Evolutionary conservation across 768 basidiomycete species (phyloP).

Genomic region (Tulasnella sp.): DNA sequence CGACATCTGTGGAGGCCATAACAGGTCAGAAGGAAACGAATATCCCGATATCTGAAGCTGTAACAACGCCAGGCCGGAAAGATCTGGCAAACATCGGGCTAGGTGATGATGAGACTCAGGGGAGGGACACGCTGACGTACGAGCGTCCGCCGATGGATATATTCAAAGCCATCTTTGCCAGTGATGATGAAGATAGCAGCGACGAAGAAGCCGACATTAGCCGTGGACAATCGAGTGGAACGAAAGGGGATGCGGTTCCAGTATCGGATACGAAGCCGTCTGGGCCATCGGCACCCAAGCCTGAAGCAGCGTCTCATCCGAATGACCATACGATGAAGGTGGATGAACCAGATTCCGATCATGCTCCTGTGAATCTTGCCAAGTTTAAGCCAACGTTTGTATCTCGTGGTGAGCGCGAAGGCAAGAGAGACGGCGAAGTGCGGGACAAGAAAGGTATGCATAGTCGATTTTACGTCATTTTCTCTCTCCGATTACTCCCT

Average conservation of each 20-base stretch:
- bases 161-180: constrained; percentile 97
- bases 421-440: constrained; percentile 33
- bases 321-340: constrained; percentile 15
- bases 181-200: constrained; percentile 79
- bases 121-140: constrained; percentile 78
- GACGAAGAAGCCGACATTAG: constrained; percentile 44
- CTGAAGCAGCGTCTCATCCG: constrained; percentile 14
- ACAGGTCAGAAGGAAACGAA: not conserved
- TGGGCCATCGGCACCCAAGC: constrained; percentile 6
- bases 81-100: constrained; percentile 75
- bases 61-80: not conserved
- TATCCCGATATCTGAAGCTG: not conserved
- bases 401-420: constrained; percentile 34
- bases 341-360: constrained; percentile 21
- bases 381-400: constrained; percentile 87
- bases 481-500: constrained; percentile 65
- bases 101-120: constrained; percentile 87
- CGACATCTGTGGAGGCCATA: not conserved
- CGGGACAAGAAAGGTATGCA: constrained; percentile 36
- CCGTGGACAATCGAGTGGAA: not conserved
- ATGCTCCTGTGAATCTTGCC: constrained; percentile 39
- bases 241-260: constrained; percentile 4
- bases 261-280: not conserved
- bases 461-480: constrained; percentile 37
- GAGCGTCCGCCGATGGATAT: constrained; percentile 80